Base-by-base conservation (phyloP, 2,329 filamentous ascomycete species). In the Pseudogymnoascus sp. region DNA sequence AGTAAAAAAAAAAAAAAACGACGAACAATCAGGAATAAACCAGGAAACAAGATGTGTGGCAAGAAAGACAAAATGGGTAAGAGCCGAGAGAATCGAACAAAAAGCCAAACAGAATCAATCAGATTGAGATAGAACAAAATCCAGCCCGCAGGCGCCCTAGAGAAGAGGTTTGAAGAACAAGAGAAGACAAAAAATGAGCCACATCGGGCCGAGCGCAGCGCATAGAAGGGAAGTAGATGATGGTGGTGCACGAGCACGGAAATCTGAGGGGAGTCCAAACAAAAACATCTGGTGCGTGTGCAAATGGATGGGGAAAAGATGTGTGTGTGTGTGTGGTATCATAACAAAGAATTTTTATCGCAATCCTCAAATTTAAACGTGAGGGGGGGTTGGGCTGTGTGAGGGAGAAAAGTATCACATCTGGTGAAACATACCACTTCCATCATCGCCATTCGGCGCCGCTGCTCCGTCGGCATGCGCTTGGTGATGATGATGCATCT, bases 351-450 rank as follows among this genome's bases (percentile, higher is more conserved):
- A 14, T 86, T 83, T 62, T 88, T 78, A 66, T 84, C 83, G 70
- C 87, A 80, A 66, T 81, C 79, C 65, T 72, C 76, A 70, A 73
- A 76, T 70, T 71, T 74, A 3, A 60, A 60, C 31, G 57, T 18
- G 16, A 60, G 16, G 16, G 57, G 21, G 36, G 36, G 1, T 31
- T 7, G 29, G 29, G 29, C 29, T 8, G 29, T 31, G 29, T 31
- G 29, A 6, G 29, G 29, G 29, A 31, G 29, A 31, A 37, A 37
- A 37, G 42, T 5, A 83, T 91, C 86, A 95, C 87, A 95, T 91
- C 82, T 92, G 90, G 83, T 75, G 72, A 73, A 93, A 96, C 92
- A 96, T 96, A 96, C 92, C 92, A 87, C 92, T 92, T 85, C 95
- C 83, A 76, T 86, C 91, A 73, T 93, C 89, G 75, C 81, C 81